A percentile compares a stretch with the other conserved stretches of the same genome.
These are phyloP conservation scores for Boletus sp. DNA, from an alignment of 1,284 basidiomycete genomes.

Conservation along the genomic window DNA sequence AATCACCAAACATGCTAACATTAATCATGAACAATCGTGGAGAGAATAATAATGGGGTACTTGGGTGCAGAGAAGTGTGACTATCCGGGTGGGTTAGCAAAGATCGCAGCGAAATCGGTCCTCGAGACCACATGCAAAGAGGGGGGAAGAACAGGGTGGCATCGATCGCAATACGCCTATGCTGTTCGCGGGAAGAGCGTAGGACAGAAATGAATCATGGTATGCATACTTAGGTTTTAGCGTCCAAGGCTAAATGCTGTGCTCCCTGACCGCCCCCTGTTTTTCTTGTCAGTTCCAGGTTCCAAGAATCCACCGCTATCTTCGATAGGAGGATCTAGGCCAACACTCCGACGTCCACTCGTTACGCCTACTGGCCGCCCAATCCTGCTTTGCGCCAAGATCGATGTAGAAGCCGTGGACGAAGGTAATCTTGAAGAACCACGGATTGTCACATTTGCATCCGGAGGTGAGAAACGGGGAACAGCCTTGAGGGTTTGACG, in stretches of 20 bases:
- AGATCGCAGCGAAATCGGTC: slow-evolving; percentile 18
- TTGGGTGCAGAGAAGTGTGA: slow-evolving; percentile 6
- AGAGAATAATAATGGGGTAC: slow-evolving; percentile 14
- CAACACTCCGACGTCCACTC: slow-evolving; percentile 46
- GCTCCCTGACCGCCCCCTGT: slow-evolving; percentile 36
- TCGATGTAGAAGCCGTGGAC: slow-evolving; percentile 29
- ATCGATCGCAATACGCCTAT: slow-evolving; percentile 12
- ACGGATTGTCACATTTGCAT: slow-evolving; percentile 52
- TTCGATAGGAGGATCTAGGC: slow-evolving; percentile 33
- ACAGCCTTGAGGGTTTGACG: slow-evolving; percentile 33
- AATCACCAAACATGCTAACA: slow-evolving; percentile 22
- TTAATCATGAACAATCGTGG: slow-evolving; percentile 27
- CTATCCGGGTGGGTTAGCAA: slow-evolving; percentile 8
- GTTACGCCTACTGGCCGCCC: slow-evolving; percentile 48
- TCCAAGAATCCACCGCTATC: slow-evolving; percentile 19
- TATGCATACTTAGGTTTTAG: slow-evolving; percentile 19
- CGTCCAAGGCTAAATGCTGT: slow-evolving; percentile 24
- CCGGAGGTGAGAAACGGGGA: slow-evolving; percentile 39
- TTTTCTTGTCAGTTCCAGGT: slow-evolving; percentile 20
- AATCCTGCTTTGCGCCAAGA: slow-evolving; percentile 57
- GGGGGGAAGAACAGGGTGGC: slow-evolving; percentile 6
- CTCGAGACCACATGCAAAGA: slow-evolving; percentile 22
- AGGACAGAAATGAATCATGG: slow-evolving; percentile 11
- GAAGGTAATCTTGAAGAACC: slow-evolving; percentile 41
- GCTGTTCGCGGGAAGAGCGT: slow-evolving; percentile 14